A percentile compares a stretch with the other conserved stretches of the same genome.
Evolutionary conservation across 768 basidiomycete genomes (phyloP).

Genomic region (Chlorophyllum brunneum): DNA sequence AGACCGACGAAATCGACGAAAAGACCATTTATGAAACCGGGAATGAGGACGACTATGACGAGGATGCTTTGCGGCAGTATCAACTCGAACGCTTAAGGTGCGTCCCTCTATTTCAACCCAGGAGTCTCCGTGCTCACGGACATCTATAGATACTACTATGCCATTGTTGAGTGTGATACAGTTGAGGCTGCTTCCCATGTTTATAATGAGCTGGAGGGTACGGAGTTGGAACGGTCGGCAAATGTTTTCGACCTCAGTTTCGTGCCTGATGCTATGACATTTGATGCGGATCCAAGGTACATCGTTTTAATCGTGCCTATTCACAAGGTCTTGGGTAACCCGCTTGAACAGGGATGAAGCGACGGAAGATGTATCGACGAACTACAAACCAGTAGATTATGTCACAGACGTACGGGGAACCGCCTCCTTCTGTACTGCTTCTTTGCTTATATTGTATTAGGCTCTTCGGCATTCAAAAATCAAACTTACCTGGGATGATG

Average conservation of each 20-base stretch:
- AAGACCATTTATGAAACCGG: slow-evolving; percentile 63
- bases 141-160: slow-evolving; percentile 83
- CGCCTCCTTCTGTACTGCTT: background rate
- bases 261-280: slow-evolving; percentile 85
- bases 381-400: slow-evolving; percentile 81
- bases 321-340: background rate
- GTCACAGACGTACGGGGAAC: slow-evolving; percentile 75
- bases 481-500: slow-evolving; percentile 97
- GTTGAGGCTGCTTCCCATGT: slow-evolving; percentile 74
- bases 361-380: slow-evolving; percentile 51
- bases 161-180: slow-evolving; percentile 85
- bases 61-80: slow-evolving; percentile 83
- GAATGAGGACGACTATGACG: slow-evolving; percentile 77
- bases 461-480: slow-evolving; percentile 97
- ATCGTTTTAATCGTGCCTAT: background rate
- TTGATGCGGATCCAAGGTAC: slow-evolving; percentile 76
- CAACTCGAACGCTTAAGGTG: slow-evolving; percentile 91
- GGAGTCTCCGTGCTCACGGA: background rate
- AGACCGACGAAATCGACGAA: slow-evolving; percentile 59
- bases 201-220: slow-evolving; percentile 84
- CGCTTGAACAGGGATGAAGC: slow-evolving; percentile 70
- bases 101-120: slow-evolving; percentile 21
- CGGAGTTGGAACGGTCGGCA: slow-evolving; percentile 94
- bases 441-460: slow-evolving; percentile 32
- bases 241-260: slow-evolving; percentile 95